Base-by-base conservation (phyloP, 306 rosid species). In the Alnus rubra region DNA sequence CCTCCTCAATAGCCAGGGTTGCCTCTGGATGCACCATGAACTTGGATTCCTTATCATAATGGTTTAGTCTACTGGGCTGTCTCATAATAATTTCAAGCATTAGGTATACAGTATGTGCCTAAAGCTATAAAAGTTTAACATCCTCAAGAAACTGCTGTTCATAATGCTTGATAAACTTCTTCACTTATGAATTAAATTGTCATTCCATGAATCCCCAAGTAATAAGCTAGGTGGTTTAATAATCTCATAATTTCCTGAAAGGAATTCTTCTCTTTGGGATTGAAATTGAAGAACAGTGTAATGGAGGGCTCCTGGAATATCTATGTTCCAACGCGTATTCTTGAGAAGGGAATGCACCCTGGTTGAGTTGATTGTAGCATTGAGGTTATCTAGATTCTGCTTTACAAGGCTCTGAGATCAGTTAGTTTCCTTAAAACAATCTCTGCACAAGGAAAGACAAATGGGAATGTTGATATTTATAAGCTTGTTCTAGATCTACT, bases 11-110 rank as follows among this genome's bases (percentile, higher is more conserved):
- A 6, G 62, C 12, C 30, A n/a, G 28, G 62, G 62, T 55, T 55
- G 62, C 62, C 62, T 19, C 62, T 55, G 62, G 62, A 55, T 55
- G 60, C 62, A 55, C 62, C 62, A 55, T 55, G 62, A 55, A 18
- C 62, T 55, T 55, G 60, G 11, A 16, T 18, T 53, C 59, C 8
- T 53, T 53, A 53, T 53, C 19, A 53, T 10, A 59, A 59, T 23
- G 15, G 15, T 10, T 55, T 28, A 28, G 37, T 59, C 65, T 59
- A 4, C 65, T 59, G 37, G 65, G 65, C 15, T 28, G 35, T 59
- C 37, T 59, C 65, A 59, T 55, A 16, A 19, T 49, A 55, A 7
- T 55, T 55, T 55, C 65, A 59, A 9, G 37, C n/a, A 10, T 10
- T 28, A 59, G 28, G 62, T 59, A 9, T 55, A n/a, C 28, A 55